These are phyloP conservation scores for Eucalyptus marginata DNA, from an alignment of 345 rosid species.

Conservation along the genomic window DNA sequence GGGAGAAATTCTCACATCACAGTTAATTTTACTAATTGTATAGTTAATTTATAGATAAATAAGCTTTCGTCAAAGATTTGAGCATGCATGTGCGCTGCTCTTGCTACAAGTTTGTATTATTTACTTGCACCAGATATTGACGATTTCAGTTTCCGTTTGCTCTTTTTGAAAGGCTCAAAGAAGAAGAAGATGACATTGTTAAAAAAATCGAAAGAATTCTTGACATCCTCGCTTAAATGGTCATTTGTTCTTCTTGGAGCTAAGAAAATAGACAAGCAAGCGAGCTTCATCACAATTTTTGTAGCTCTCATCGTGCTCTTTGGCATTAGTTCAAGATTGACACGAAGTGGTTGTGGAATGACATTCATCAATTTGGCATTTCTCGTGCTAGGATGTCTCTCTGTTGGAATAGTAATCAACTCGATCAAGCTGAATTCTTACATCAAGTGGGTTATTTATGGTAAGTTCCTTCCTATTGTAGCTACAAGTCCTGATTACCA, in stretches of 20 bases:
- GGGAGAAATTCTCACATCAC: no score
- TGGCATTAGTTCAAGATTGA: rapidly evolving
- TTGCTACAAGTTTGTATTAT: no score
- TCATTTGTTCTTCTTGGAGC: neutral
- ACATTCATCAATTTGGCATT: no score
- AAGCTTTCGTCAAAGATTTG: no score
- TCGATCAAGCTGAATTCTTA: rapidly evolving
- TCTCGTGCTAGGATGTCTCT: no score
- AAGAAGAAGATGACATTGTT: neutral
- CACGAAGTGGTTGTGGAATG: neutral
- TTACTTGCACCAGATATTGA: no score
- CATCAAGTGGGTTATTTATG: neutral
- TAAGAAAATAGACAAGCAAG: neutral
- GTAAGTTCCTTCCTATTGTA: neutral
- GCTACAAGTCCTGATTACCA: neutral
- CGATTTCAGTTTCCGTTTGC: no score
- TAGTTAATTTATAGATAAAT: no score
- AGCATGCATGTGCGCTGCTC: no score
- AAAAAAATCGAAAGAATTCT: no score
- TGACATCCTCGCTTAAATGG: neutral
- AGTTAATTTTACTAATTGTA: no score
- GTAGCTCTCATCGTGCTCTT: neutral
- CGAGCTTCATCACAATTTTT: neutral
- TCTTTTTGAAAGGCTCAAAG: neutral
- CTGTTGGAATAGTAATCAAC: rapidly evolving